Conservation (phyloP, 2,329 filamentous ascomycete species). For the Ascochyta pisi region DNA sequence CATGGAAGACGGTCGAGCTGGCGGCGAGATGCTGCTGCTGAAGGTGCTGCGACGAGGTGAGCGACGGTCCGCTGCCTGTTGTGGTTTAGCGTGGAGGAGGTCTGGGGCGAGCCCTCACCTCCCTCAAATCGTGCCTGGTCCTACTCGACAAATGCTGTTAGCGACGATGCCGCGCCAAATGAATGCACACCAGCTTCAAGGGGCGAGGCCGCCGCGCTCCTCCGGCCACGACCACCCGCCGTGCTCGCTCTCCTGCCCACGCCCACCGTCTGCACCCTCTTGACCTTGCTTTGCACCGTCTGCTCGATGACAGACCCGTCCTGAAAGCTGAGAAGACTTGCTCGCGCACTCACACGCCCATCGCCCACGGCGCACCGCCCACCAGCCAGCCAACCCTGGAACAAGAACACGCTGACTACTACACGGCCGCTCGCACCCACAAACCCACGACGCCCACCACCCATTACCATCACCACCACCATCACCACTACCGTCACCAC, state of each 20-base stretch:
- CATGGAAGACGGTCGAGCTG: neutral
- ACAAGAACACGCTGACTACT: conserved; percentile 22
- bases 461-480: conserved; percentile 14
- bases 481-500: conserved; percentile 21
- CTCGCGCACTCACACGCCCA: conserved; percentile 5
- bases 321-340: neutral
- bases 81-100: neutral
- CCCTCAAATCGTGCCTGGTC: neutral
- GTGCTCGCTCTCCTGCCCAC: conserved; percentile 6
- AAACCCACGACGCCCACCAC: conserved; percentile 9
- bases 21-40: neutral
- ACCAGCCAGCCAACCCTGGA: conserved; percentile 20
- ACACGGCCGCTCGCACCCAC: conserved; percentile 3
- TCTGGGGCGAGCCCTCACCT: conserved; percentile 3
- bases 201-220: conserved; percentile 9
- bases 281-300: conserved; percentile 11
- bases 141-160: conserved; percentile 11
- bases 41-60: neutral
- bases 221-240: conserved; percentile 14
- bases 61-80: neutral
- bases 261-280: conserved; percentile 5
- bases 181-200: conserved; percentile 14
- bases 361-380: neutral
- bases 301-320: conserved; percentile 10
- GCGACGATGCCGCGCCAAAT: conserved; percentile 14